Conservation (phyloP, 208 protist genomes). For the Naegleria gruberi region DNA sequence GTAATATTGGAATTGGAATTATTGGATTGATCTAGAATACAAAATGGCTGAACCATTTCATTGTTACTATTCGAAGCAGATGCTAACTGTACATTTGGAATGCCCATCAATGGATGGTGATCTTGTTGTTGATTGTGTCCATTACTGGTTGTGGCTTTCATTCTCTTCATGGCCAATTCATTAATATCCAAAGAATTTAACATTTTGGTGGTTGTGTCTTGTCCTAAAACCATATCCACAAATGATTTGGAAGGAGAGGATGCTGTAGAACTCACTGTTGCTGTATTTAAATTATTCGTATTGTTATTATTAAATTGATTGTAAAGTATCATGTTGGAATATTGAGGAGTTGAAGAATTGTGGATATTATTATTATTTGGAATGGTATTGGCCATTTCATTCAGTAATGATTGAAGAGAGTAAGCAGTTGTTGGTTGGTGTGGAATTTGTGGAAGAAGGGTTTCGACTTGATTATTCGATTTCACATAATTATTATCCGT, state of each 20-base stretch:
- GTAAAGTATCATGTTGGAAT: background rate
- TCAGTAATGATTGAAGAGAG: too few species aligned
- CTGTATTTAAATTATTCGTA: background rate
- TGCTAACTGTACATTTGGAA: too few species aligned
- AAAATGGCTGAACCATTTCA: background rate
- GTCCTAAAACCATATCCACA: too few species aligned
- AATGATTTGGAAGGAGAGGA: background rate
- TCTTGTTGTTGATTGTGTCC: background rate
- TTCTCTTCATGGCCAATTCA: background rate
- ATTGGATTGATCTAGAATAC: background rate
- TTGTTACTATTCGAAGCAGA: too few species aligned
- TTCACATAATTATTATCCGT: too few species aligned
- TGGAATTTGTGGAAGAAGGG: background rate
- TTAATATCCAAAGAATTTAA: background rate
- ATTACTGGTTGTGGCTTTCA: background rate
- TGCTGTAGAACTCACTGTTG: background rate
- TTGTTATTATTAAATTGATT: background rate
- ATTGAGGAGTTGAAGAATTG: background rate
- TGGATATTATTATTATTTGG: background rate
- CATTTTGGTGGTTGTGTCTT: background rate
- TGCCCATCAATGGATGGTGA: too few species aligned
- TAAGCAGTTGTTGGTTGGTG: background rate
- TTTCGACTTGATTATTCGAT: too few species aligned
- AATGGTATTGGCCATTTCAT: too few species aligned
- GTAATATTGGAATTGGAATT: background rate